Base-by-base conservation (phyloP, 768 basidiomycete genomes). In the Artomyces pyxidatus region DNA sequence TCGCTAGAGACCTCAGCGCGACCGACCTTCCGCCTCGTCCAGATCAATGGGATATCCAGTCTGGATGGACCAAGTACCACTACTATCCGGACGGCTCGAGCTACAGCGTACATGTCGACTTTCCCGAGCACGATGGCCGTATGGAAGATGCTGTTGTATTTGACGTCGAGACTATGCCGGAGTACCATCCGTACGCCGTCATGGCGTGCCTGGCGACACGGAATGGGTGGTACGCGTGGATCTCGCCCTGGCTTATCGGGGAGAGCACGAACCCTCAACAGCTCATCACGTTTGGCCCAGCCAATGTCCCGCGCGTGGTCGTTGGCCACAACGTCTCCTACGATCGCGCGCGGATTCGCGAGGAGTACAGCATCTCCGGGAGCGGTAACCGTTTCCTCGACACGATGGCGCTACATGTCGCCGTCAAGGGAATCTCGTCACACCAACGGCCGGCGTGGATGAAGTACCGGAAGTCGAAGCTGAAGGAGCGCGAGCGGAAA, bases 311-410 rank as follows among this genome's bases (percentile, higher is more conserved):
- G 1, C 76, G 82, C 12, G 62, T 97, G 26, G 70, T 97, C 22
- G 82, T 97, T 26, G 95, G 96, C 3, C 96, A 99, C 65, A 96
- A 96, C 59, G 84, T 98, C 37, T 88, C 92, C 1, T 98, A 92
- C 64, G 96, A 99, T 64, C 80, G 94, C 16, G 83, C 80, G 14
- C 77, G 94, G 10, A 70, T 95, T 28, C 62, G 65, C 26, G 88
- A 95, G 53, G 96, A 99, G 64, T 98, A 98, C 62, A 68, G 68
- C 54, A 61, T 95, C 6, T 58, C 68, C 2, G 73, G 76, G 1
- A 86, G 85, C 0, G 66, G 75, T 44, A 92, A 77, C 28, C 80
- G 94, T 6, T 99, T 88, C 62, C 65, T 97, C 42, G 95, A 98
- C 63, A 99, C 95, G 0, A 90, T 99, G 81, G 81, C 92, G 1